These are phyloP conservation scores for Narthecium ossifragum DNA, from an alignment of 106 monocot species.

Conservation along the genomic window DNA sequence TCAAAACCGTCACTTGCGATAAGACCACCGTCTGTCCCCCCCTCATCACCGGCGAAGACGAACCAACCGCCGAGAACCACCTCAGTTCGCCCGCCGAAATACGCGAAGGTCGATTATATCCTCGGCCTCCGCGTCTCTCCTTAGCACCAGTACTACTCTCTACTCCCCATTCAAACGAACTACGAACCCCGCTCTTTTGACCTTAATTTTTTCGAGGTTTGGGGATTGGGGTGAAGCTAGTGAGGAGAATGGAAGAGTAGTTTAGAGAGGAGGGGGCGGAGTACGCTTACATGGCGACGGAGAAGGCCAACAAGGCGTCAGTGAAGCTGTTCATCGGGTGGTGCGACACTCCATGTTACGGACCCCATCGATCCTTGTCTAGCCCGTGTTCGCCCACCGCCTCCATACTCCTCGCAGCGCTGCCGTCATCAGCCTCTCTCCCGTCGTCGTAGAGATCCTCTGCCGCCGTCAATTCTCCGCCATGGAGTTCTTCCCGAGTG, in stretches of 20 bases:
- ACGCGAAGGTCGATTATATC: constrained; percentile 47
- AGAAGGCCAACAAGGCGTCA: constrained; percentile 56
- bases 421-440: constrained; percentile 19
- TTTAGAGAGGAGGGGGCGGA: constrained; percentile 50
- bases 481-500: too few species aligned
- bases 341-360: constrained; percentile 68
- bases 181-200: too few species aligned
- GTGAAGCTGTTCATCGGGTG: constrained; percentile 45
- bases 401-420: constrained; percentile 12
- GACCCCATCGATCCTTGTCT: constrained; percentile 55
- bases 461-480: constrained; percentile 38
- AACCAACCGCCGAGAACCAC: neutral
- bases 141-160: constrained; percentile 29
- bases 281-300: constrained; percentile 83
- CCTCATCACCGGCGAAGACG: neutral
- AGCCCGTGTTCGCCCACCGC: constrained; percentile 61
- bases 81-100: neutral
- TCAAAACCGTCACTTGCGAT: constrained; percentile 64
- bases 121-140: constrained; percentile 72
- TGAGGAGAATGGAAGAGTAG: constrained; percentile 48
- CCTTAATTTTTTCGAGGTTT: constrained; percentile 29
- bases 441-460: constrained; percentile 32
- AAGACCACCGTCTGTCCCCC: constrained; percentile 20
- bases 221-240: constrained; percentile 50
- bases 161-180: too few species aligned